These are phyloP conservation scores for Saturnispora besseyi DNA, from an alignment of 805 yeast species.

Conservation along the genomic window DNA sequence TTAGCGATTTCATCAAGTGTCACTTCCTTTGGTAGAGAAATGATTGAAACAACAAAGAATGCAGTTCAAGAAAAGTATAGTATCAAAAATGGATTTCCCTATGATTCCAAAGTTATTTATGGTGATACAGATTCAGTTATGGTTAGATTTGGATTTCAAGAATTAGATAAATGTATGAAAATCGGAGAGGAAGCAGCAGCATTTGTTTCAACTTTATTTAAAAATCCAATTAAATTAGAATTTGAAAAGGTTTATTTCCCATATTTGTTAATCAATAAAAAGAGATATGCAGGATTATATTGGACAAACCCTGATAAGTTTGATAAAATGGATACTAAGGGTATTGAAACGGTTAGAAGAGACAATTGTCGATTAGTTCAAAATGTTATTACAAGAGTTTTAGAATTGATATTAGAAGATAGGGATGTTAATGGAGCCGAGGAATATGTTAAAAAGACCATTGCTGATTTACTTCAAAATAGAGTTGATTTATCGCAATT, in stretches of 20 bases:
- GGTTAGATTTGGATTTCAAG: slow-evolving; percentile 89
- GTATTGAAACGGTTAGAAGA: slow-evolving; percentile 96
- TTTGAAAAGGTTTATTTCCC: slow-evolving; percentile 97
- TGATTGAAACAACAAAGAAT: slow-evolving; percentile 88
- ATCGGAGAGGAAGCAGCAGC: slow-evolving; percentile 93
- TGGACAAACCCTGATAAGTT: slow-evolving; percentile 92
- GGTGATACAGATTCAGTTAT: slow-evolving; percentile 99
- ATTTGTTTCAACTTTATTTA: slow-evolving; percentile 68
- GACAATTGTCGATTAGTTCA: slow-evolving; percentile 95
- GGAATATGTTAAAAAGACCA: slow-evolving; percentile 73
- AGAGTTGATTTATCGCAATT: slow-evolving; percentile 86
- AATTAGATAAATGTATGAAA: slow-evolving; percentile 76
- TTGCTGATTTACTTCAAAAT: slow-evolving; percentile 85
- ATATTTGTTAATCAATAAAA: slow-evolving; percentile 85
- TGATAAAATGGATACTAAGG: slow-evolving; percentile 97
- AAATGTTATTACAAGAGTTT: slow-evolving; percentile 84
- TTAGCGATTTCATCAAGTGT: slow-evolving; percentile 91
- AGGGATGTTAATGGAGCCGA: slow-evolving; percentile 83
- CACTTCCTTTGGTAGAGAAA: slow-evolving; percentile 91
- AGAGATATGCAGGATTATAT: slow-evolving; percentile 92
- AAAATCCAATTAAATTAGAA: slow-evolving; percentile 85
- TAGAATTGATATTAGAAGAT: slow-evolving; percentile 77
- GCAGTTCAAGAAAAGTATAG: slow-evolving; percentile 76
- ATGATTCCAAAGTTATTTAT: slow-evolving; percentile 84
- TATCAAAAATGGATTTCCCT: slow-evolving; percentile 73